Percentiles rank a stretch among this genome's conserved stretches.
These are phyloP conservation scores for Crepidotus variabilis DNA, from an alignment of 768 basidiomycete species.

Conservation along the genomic window DNA sequence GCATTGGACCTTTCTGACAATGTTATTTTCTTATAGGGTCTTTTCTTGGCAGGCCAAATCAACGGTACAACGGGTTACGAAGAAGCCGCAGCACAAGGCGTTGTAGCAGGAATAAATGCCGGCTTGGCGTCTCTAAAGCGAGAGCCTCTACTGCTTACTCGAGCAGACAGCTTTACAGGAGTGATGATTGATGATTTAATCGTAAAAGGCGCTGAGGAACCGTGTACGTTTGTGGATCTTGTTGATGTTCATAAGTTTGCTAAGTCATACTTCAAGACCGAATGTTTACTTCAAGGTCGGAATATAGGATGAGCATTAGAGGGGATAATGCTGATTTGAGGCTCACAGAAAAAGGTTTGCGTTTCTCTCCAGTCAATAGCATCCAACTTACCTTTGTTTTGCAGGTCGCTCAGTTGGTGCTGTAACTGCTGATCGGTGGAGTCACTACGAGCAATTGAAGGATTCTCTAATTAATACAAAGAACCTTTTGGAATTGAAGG, in stretches of 20 bases:
- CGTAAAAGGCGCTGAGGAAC: slow-evolving; percentile 86
- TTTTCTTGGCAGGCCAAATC: slow-evolving; percentile 89
- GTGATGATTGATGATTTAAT: slow-evolving; percentile 93
- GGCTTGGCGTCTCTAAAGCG: slow-evolving; percentile 59
- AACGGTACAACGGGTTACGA: slow-evolving; percentile 95
- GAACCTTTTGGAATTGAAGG: slow-evolving; percentile 28
- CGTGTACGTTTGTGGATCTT: slow-evolving; percentile 54
- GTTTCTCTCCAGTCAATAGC: slow-evolving; percentile 3
- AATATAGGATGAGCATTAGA: slow-evolving; percentile 84
- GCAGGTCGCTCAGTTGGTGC: slow-evolving; percentile 40
- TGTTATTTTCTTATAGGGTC: slow-evolving; percentile 41
- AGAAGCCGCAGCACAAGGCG: slow-evolving; percentile 88
- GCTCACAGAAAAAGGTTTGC: slow-evolving; percentile 69
- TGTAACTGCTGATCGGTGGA: slow-evolving; percentile 45
- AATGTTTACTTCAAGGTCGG: slow-evolving; percentile 91
- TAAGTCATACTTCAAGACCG: slow-evolving; percentile 50
- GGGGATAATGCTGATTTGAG: slow-evolving; percentile 88
- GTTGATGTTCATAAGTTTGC: neutral
- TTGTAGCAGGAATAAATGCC: slow-evolving; percentile 87
- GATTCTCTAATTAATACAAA: slow-evolving; percentile 31
- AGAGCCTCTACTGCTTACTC: slow-evolving; percentile 60
- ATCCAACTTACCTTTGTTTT: neutral
- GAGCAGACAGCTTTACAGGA: slow-evolving; percentile 85
- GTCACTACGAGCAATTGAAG: slow-evolving; percentile 28
- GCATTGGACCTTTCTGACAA: neutral